phyloP scores from a whole-genome alignment of 768 basidiomycete genomes.

The Leucogyrophana mollusca region DNA sequence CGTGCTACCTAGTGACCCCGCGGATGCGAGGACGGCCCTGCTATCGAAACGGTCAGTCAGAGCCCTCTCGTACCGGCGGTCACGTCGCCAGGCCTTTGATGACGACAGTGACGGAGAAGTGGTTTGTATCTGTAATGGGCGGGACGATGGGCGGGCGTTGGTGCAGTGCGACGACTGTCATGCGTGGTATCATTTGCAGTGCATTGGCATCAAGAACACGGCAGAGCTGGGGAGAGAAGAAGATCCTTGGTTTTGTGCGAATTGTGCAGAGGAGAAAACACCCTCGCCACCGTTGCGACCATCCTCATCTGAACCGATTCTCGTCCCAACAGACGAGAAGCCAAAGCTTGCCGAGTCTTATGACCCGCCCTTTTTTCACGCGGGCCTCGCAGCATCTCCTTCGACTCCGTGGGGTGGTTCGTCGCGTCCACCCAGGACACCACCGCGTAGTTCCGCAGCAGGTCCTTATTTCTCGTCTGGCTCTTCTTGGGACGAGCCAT shows the following conservation, averaged over 20 bases:
- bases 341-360: constrained; percentile 35
- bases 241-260: constrained; percentile 76
- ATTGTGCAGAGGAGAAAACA: constrained; percentile 45
- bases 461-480: constrained; percentile 30
- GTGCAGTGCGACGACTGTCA: constrained; percentile 83
- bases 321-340: constrained; percentile 64
- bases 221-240: constrained; percentile 72
- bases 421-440: constrained; percentile 45
- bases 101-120: constrained; percentile 46
- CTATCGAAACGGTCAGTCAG: constrained; percentile 71
- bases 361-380: constrained; percentile 62
- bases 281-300: constrained; percentile 29
- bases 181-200: constrained; percentile 80
- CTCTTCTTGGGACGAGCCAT: constrained; percentile 45
- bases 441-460: constrained; percentile 33
- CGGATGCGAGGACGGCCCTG: constrained; percentile 72
- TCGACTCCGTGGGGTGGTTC: constrained; percentile 44
- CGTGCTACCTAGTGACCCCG: constrained; percentile 63
- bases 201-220: constrained; percentile 68
- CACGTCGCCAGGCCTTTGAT: constrained; percentile 38
- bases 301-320: constrained; percentile 58
- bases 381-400: constrained; percentile 53
- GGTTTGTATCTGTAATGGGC: constrained; percentile 65
- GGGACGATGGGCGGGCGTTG: constrained; percentile 69
- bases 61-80: constrained; percentile 50